These are phyloP conservation scores for Trichoderma sp. DNA, from an alignment of 2,329 filamentous ascomycete genomes.

Conservation along the genomic window DNA sequence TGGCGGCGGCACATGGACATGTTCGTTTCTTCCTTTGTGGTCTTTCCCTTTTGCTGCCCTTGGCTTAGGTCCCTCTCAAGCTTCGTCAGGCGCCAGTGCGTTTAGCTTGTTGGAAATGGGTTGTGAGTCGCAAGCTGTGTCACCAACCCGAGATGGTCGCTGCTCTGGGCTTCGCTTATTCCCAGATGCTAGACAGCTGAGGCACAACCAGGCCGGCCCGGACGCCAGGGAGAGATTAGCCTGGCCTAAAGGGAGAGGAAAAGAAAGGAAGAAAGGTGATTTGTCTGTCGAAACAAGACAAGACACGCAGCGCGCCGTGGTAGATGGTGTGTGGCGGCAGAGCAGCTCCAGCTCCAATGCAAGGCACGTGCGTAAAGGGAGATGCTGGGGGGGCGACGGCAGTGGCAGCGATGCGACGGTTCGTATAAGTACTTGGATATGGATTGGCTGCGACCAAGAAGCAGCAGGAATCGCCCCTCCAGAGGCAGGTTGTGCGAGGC, in stretches of 20 bases:
- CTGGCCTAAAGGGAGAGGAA: background rate
- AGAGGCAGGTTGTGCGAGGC: slow-evolving; percentile 16
- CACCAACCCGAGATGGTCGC: background rate
- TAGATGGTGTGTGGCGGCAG: background rate
- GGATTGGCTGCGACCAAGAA: slow-evolving; percentile 5
- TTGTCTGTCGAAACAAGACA: background rate
- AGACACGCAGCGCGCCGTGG: slow-evolving; percentile 12
- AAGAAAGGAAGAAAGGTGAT: background rate
- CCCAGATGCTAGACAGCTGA: background rate
- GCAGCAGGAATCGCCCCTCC: slow-evolving; percentile 15
- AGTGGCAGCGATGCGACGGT: background rate
- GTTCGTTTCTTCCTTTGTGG: slow-evolving; percentile 15
- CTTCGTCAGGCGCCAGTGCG: background rate
- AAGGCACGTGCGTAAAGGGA: slow-evolving; percentile 22
- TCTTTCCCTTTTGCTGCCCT: background rate
- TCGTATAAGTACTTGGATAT: background rate
- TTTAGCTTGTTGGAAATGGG: slow-evolving; percentile 4
- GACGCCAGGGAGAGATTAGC: slow-evolving; percentile 6
- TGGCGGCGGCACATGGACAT: slow-evolving; percentile 23
- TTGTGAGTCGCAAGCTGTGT: slow-evolving; percentile 16
- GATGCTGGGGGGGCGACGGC: slow-evolving; percentile 18
- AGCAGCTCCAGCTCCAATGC: background rate
- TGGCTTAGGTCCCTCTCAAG: background rate
- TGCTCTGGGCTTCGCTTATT: background rate
- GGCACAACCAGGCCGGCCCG: background rate